Evolutionary conservation across 2,329 filamentous ascomycete species (phyloP).

Genomic region (Grosmannia clavigera): DNA sequence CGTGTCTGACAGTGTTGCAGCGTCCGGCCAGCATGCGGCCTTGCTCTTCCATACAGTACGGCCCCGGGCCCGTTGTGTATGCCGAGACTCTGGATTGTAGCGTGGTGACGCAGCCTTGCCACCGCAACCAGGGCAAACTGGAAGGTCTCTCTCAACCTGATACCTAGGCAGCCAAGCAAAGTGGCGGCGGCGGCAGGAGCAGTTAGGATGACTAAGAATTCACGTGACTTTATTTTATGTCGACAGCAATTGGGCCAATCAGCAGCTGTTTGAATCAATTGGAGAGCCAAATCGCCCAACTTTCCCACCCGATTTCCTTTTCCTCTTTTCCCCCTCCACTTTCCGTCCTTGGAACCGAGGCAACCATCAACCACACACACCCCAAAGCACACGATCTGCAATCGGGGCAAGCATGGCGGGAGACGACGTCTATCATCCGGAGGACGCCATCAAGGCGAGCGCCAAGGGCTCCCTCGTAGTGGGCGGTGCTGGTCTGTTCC

Average conservation of each 20-base stretch:
- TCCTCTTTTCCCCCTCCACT: conserved; percentile 1
- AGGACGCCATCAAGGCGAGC: conserved; percentile 46
- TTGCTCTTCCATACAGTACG: background rate
- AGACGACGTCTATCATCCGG: conserved; percentile 21
- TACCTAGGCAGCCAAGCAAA: background rate
- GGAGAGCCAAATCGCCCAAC: conserved; percentile 9
- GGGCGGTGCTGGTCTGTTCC: conserved; percentile 44
- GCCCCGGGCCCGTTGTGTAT: background rate
- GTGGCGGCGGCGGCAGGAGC: background rate
- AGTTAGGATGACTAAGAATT: conserved; percentile 3
- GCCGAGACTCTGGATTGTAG: background rate
- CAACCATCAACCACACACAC: background rate
- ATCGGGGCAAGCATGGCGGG: conserved; percentile 17
- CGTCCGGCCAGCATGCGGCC: background rate
- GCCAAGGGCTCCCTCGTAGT: conserved; percentile 42
- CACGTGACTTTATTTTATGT: conserved; percentile 4
- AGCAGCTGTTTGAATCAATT: conserved; percentile 9
- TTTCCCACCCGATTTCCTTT: conserved; percentile 7
- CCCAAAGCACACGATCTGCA: conserved; percentile 4
- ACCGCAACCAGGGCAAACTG: background rate
- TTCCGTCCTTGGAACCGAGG: background rate
- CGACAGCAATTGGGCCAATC: conserved; percentile 7
- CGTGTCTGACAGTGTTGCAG: background rate
- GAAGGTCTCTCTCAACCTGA: background rate
- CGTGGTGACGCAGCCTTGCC: conserved; percentile 14